Percentiles rank a stretch among this genome's conserved stretches.
phyloP scores from a whole-genome alignment of 169 alveolate genomes.

The Neospora caninum region DNA sequence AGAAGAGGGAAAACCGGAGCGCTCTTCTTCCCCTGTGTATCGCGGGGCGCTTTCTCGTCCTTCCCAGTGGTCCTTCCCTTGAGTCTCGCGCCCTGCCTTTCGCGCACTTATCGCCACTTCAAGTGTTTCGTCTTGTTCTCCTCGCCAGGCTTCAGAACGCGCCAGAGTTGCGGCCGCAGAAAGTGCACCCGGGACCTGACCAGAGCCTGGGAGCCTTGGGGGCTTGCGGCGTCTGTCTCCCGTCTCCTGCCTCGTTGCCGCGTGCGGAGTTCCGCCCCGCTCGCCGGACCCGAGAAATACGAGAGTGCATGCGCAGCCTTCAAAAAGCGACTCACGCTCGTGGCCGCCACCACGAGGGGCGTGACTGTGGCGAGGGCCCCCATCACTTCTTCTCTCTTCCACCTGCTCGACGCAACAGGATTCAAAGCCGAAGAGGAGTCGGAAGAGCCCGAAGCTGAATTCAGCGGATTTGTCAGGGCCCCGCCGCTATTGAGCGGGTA shows the following conservation, averaged over 20 bases:
- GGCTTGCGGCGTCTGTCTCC: not conserved
- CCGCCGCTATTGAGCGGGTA: slow-evolving; percentile 74
- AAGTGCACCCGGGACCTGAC: slow-evolving; percentile 67
- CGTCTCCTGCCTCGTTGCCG: slow-evolving; percentile 1
- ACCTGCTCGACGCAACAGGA: not conserved
- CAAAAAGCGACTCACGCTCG: not conserved
- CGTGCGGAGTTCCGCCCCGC: not conserved
- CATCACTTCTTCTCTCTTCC: not conserved
- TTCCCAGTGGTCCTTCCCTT: no score
- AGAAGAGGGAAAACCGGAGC: no score
- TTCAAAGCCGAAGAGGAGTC: not conserved
- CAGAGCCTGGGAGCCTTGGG: not conserved
- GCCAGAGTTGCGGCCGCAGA: slow-evolving; percentile 83
- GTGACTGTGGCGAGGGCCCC: not conserved
- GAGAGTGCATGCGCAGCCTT: slow-evolving; percentile 44
- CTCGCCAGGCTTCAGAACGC: slow-evolving; percentile 83
- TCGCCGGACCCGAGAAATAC: not conserved
- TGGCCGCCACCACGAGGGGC: slow-evolving; percentile 21
- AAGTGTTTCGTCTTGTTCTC: slow-evolving; percentile 84
- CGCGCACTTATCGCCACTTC: slow-evolving; percentile 75
- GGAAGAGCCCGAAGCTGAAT: not conserved
- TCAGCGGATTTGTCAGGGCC: slow-evolving; percentile 34
- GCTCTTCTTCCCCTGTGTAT: no score
- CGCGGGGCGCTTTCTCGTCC: no score
- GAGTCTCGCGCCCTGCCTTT: no score